Evolutionary conservation across 2,329 filamentous ascomycete species (phyloP), one percentile per base, ranked within the genome.

Genomic region (Aureobasidium sp.): DNA sequence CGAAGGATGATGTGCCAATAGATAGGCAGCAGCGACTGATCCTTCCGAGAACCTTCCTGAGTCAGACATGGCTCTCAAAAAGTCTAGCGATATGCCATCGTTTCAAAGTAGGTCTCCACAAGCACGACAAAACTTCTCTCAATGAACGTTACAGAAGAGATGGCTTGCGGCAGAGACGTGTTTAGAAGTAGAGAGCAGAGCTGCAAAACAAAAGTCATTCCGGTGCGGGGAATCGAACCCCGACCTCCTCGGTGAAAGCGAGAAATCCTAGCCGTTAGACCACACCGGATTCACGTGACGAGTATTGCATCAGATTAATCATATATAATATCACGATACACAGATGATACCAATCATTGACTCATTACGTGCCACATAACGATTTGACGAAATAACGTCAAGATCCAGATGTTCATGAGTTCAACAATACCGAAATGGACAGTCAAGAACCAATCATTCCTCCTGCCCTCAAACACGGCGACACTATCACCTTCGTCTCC

Each of bases 401-500:
- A 45, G 24, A 45, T 27, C 12, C 22, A 27, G 22, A 15, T 24
- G 14, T 15, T 15, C 9, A 12, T 33, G 31, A 12, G 31, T 45
- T 14, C 5, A 15, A 6, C 9, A 39, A 17, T 3, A 37, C 8
- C 17, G 37, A 8, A 8, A 40, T 53, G 50, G 8, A 29, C 6
- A 9, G 8, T 2, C 50, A 29, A 29, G 19, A 56, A 14, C 4
- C 40, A 19, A 35, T 31, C 4, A 15, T 14, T 1, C 59, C 59
- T 19, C 29, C 29, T 2, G 49, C 49, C 5, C 31, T 61, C 5
- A n/a, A 42, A 17, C 22, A 35, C 12, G 68, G 70, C 40, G 70
- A 70, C 45, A 68, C 65, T 14, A 71, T 73, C 33, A 70, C 71
- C 2, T 69, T 72, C 45, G 44, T 73, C 22, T 71, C 71, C 2